Conservation (phyloP, 2,329 filamentous ascomycete species). For the Colletotrichum falcatum region DNA sequence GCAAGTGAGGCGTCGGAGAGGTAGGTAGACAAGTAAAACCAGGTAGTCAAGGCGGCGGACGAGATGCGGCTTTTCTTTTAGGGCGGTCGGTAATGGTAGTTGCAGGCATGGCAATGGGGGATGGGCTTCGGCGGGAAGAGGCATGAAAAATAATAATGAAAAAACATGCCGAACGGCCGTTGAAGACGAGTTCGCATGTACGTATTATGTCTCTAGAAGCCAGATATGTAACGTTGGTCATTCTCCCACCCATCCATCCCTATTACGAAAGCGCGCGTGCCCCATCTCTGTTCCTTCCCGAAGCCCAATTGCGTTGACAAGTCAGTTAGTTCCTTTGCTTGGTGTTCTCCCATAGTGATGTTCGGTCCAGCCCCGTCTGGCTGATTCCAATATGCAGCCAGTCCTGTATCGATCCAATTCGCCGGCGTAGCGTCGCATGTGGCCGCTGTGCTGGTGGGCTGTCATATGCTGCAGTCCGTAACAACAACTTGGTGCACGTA, state of each 20-base stretch:
- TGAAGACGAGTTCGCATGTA: background rate
- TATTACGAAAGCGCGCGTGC: background rate
- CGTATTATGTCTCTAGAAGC: background rate
- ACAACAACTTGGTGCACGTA: background rate
- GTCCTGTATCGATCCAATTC: background rate
- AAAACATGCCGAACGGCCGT: background rate
- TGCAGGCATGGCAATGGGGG: background rate
- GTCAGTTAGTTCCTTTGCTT: background rate
- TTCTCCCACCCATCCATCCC: background rate
- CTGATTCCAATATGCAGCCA: constrained; percentile 2
- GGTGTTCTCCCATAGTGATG: background rate
- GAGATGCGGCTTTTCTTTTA: background rate
- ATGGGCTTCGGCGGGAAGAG: background rate
- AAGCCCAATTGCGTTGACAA: constrained; percentile 1
- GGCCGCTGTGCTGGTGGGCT: background rate
- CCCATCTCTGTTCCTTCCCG: background rate
- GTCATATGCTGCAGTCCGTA: background rate
- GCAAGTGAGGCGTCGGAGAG: constrained; percentile 2
- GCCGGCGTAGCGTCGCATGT: background rate
- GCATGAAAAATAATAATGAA: background rate
- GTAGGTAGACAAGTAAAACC: background rate
- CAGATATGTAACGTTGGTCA: background rate
- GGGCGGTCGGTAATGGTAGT: background rate
- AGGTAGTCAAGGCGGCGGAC: background rate
- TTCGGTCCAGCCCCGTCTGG: background rate